Conservation (phyloP, 1,284 basidiomycete species). For the Sphaerobolus stellatus region DNA sequence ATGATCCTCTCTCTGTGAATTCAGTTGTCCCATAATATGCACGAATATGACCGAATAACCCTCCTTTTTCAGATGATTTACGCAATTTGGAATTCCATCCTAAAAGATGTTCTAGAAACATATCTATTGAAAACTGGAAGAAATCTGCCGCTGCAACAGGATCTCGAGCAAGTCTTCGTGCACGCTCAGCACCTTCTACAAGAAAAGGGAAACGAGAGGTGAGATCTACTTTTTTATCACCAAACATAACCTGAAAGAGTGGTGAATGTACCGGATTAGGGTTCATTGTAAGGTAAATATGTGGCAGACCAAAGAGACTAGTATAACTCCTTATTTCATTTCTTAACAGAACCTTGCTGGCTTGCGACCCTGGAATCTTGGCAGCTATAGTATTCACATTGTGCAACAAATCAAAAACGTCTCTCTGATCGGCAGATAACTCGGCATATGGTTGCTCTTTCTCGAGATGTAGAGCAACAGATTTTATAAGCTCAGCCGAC, state of each 20-base stretch:
- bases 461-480: constrained; percentile 7
- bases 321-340: constrained; percentile 14
- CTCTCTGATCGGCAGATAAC: no score
- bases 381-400: constrained; percentile 15
- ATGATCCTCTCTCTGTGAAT: constrained; percentile 7
- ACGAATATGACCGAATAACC: constrained; percentile 14
- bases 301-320: constrained; percentile 12
- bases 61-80: constrained; percentile 3
- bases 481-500: background rate
- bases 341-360: constrained; percentile 11
- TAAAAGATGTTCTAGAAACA: constrained; percentile 13
- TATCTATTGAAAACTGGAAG: constrained; percentile 12
- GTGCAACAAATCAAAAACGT: constrained; percentile 5
- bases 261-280: constrained; percentile 17
- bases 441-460: background rate
- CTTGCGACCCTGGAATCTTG: constrained; percentile 13
- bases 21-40: constrained; percentile 13
- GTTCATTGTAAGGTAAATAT: constrained; percentile 20
- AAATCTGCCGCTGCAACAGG: constrained; percentile 20
- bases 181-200: constrained; percentile 8
- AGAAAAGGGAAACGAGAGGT: constrained; percentile 13
- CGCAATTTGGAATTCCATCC: constrained; percentile 12
- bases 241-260: constrained; percentile 20
- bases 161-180: constrained; percentile 16
- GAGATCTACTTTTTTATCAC: constrained; percentile 17